Evolutionary conservation across 148 eudicot genomes (phyloP).

Genomic region (Bassia scoparia): DNA sequence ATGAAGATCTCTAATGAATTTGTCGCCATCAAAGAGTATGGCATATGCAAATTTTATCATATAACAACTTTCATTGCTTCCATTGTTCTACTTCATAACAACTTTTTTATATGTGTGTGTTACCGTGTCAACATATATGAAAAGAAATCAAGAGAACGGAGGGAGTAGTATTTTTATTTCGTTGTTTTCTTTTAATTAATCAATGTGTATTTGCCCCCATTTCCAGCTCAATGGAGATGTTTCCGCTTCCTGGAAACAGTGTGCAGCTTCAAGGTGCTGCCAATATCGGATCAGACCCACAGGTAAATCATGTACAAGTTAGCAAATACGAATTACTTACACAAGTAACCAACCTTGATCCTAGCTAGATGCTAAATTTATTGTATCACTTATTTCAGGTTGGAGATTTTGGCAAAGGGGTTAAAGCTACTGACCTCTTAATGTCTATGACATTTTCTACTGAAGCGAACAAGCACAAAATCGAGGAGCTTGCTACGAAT

Average conservation of each 20-base stretch:
- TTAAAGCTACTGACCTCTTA: slow-evolving; percentile 45
- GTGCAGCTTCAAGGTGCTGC: slow-evolving; percentile 19
- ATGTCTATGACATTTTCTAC: slow-evolving; percentile 34
- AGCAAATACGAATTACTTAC: no score
- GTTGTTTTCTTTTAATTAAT: background rate
- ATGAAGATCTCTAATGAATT: slow-evolving; percentile 35
- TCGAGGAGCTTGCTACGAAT: slow-evolving; percentile 33
- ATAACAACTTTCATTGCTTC: background rate
- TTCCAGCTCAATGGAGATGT: slow-evolving; percentile 40
- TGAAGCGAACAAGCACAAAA: slow-evolving; percentile 35
- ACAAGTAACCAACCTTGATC: no score
- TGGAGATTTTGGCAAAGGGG: slow-evolving; percentile 22
- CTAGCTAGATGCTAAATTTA: no score
- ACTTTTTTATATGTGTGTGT: no score
- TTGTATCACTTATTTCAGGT: background rate
- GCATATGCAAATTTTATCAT: background rate
- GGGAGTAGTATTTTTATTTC: background rate
- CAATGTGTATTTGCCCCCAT: background rate
- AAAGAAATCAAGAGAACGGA: background rate
- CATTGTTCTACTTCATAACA: background rate
- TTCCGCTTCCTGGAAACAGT: slow-evolving; percentile 36
- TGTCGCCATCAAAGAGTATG: slow-evolving; percentile 25
- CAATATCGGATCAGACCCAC: background rate
- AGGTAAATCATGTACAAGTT: slow-evolving; percentile 9
- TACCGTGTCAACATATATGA: background rate